Evolutionary conservation across 441 rosid species (phyloP), one percentile per base, ranked within the genome.

Genomic region (Rhodomyrtus psidioides): DNA sequence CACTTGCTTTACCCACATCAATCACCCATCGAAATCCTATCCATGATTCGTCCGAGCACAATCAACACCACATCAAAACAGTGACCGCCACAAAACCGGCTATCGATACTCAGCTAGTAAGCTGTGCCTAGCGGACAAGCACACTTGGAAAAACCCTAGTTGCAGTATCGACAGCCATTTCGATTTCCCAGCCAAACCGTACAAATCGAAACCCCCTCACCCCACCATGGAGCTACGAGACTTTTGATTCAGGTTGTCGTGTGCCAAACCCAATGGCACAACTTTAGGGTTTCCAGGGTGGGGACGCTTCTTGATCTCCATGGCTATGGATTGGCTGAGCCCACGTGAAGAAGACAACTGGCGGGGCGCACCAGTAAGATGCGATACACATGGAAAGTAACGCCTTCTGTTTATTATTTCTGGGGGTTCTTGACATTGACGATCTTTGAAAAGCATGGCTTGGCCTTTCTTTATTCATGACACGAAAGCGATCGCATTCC

Each of bases 311-410:
- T 70, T 70, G 79, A 70, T 70, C 79, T 39, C 16, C 49, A 2
- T 12, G 79, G 81, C 59, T 30, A 83, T 23, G 30, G 44, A 83
- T 51, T 83, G 87, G 89, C 70, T 55, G 53, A 55, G 86, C 76
- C 89, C 91, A 88, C 90, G 90, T 88, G 91, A 88, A 65, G 30
- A 58, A 65, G 30, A 58, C 81, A 26, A 30, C 15, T 51, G 53
- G 49, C 3, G 51, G 17, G 62, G 15, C 6, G 15, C 39, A 21
- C 85, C 88, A 85, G 84, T 81, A 44, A 74, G 85, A 55, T 87
- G 86, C 81, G 81, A 39, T 70, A 34, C 39, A 70, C 79, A 39
- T 70, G 79, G 79, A 39, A 70, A 39, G 49, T 24, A 39, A 70
- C 19, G 79, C 79, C 49, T 19, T 21, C 53, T 12, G 4, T 1